Evolutionary conservation across 2,329 filamentous ascomycete species (phyloP).

Genomic region (Colletotrichum sansevieriae): DNA sequence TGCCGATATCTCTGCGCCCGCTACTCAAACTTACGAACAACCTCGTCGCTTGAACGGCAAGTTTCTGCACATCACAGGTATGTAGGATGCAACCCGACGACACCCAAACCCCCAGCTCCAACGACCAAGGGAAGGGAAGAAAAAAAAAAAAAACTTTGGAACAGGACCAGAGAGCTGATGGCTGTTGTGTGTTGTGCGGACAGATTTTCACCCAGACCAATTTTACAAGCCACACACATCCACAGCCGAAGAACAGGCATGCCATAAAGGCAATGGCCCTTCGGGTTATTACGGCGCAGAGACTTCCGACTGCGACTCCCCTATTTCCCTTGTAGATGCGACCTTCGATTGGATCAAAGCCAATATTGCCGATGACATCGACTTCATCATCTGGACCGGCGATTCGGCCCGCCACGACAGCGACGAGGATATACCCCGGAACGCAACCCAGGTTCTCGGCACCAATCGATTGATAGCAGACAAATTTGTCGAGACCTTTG

Average conservation of each 20-base stretch:
- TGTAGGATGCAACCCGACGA: conserved; percentile 45
- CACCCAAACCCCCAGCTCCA: background rate
- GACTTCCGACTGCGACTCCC: conserved; percentile 89
- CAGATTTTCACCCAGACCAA: conserved; percentile 92
- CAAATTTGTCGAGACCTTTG: conserved; percentile 82
- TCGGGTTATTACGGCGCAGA: conserved; percentile 88
- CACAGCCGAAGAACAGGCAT: conserved; percentile 76
- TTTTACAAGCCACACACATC: conserved; percentile 86
- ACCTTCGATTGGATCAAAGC: conserved; percentile 90
- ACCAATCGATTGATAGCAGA: conserved; percentile 82
- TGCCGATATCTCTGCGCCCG: conserved; percentile 28
- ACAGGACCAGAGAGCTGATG: conserved; percentile 32
- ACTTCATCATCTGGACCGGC: conserved; percentile 94
- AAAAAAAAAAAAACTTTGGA: background rate
- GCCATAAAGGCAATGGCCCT: conserved; percentile 82
- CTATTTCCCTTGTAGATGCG: conserved; percentile 82
- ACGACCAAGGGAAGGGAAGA: background rate
- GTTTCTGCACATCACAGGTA: conserved; percentile 92
- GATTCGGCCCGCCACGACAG: conserved; percentile 92
- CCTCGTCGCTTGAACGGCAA: conserved; percentile 68
- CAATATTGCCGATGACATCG: conserved; percentile 81
- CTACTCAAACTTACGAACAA: conserved; percentile 54
- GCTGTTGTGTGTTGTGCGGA: conserved; percentile 18
- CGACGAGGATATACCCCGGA: conserved; percentile 84
- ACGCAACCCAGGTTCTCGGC: conserved; percentile 78